These are phyloP conservation scores for Chlorella vulgaris DNA, from an alignment of 139 green algal species.

Conservation along the genomic window DNA sequence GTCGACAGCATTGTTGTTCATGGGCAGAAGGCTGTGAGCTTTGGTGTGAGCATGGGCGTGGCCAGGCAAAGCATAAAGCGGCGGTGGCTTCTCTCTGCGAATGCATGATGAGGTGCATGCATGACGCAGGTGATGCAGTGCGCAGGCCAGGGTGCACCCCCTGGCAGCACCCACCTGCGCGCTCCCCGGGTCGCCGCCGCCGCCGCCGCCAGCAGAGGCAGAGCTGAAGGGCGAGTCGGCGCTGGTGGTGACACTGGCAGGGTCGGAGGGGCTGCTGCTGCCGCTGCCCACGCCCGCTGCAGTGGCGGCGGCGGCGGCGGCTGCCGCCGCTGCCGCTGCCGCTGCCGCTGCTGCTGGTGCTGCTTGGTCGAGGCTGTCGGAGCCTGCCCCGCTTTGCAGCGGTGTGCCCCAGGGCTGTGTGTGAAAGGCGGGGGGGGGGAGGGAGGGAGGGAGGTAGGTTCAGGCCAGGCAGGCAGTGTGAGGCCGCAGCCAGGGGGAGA, in stretches of 20 bases:
- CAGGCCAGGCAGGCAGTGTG: not conserved
- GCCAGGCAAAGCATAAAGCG: too few relatives aligned
- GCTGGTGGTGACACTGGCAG: constrained; percentile 4
- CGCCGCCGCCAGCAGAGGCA: not conserved
- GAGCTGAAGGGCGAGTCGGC: not conserved
- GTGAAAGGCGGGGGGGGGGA: not conserved
- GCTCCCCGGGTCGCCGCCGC: too few relatives aligned
- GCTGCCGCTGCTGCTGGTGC: not conserved
- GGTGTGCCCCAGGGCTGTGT: constrained; percentile 33
- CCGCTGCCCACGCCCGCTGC: constrained; percentile 1
- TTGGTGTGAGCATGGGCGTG: too few relatives aligned
- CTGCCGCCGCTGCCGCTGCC: not conserved
- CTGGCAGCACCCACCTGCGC: too few relatives aligned
- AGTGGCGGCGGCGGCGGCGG: not conserved
- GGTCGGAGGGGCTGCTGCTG: not conserved
- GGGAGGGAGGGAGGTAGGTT: not conserved
- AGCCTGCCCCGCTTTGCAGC: constrained; percentile 15
- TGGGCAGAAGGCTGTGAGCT: too few relatives aligned
- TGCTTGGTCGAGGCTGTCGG: not conserved
- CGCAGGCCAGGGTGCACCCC: too few relatives aligned
- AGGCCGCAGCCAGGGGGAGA: not conserved
- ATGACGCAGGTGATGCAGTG: too few relatives aligned
- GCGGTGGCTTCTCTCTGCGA: too few relatives aligned
- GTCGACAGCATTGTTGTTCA: too few relatives aligned
- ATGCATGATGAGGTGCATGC: too few relatives aligned